Percentiles rank a stretch among this genome's conserved stretches.
phyloP scores from a whole-genome alignment of 1,139 yeast species.

The Debaryomyces fabryi region DNA sequence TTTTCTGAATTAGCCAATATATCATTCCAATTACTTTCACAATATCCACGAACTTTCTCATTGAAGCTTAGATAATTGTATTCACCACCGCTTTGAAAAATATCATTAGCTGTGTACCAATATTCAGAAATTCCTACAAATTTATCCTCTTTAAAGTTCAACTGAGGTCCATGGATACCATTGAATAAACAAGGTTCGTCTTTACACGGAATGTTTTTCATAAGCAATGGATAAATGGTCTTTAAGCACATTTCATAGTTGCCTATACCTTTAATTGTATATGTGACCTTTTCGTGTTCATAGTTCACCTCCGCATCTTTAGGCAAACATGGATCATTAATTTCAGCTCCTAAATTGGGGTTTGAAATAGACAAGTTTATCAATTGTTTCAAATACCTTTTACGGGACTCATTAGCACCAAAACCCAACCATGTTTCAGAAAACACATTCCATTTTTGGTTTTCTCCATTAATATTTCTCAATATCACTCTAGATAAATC shows the following conservation, averaged over 20 bases:
- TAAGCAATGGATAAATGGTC: conserved; percentile 67
- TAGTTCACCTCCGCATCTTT: conserved; percentile 51
- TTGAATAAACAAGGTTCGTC: conserved; percentile 78
- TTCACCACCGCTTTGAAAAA: conserved; percentile 76
- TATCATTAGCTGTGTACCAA: conserved; percentile 85
- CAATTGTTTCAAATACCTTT: conserved; percentile 60
- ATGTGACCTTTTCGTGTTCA: conserved; percentile 44
- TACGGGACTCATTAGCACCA: conserved; percentile 81
- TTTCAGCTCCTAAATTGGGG: conserved; percentile 23
- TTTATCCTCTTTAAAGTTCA: conserved; percentile 69
- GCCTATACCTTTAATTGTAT: conserved; percentile 64
- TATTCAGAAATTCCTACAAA: conserved; percentile 82
- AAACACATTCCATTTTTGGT: conserved; percentile 70
- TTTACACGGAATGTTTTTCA: conserved; percentile 72
- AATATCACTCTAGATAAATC: conserved; percentile 62
- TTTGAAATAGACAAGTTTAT: conserved; percentile 30
- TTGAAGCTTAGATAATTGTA: conserved; percentile 66
- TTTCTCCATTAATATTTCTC: conserved; percentile 60
- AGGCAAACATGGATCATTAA: conserved; percentile 75
- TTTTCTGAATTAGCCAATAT: conserved; percentile 51
- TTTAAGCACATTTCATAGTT: conserved; percentile 67
- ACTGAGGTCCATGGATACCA: conserved; percentile 77
- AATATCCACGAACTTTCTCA: conserved; percentile 59
- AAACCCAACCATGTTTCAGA: conserved; percentile 85
- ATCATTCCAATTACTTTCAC: conserved; percentile 65